Percentiles rank a stretch among this genome's conserved stretches.
These are phyloP conservation scores for Salvia miltiorrhiza DNA, from an alignment of 257 asterid genomes.

Conservation along the genomic window DNA sequence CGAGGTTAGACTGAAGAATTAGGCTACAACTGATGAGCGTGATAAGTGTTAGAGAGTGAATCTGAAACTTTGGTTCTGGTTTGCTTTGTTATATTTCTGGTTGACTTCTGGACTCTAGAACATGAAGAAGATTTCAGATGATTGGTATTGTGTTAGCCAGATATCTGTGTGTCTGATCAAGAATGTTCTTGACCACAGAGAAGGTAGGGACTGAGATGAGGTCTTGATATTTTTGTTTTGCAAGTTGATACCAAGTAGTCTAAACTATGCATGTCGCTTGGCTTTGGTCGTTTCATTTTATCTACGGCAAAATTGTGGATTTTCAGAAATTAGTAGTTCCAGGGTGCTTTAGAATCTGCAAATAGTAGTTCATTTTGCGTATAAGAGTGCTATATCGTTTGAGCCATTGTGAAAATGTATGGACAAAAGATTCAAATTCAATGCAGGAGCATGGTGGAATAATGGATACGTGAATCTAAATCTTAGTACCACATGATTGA, in stretches of 20 bases:
- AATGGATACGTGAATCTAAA: background rate
- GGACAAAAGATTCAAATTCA: background rate
- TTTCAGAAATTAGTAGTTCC: background rate
- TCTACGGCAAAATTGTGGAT: background rate
- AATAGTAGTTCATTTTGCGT: background rate
- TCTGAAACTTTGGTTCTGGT: background rate
- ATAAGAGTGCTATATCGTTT: slow-evolving; percentile 6
- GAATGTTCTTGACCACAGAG: background rate
- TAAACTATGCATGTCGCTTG: background rate
- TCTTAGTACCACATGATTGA: background rate
- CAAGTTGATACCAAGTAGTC: background rate
- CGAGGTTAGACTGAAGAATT: background rate
- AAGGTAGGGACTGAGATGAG: background rate
- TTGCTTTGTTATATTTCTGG: background rate
- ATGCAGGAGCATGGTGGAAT: slow-evolving; percentile 5
- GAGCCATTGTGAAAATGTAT: background rate
- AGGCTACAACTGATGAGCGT: slow-evolving; percentile 2
- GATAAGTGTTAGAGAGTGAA: background rate
- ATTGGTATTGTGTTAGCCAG: slow-evolving; percentile 1
- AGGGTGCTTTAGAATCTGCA: background rate
- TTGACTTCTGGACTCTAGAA: background rate
- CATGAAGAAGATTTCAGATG: background rate
- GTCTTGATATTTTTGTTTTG: background rate
- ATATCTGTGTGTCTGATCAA: background rate
- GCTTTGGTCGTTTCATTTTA: slow-evolving; percentile 5